A percentile compares a stretch with the other conserved stretches of the same genome.
These are phyloP conservation scores for Arctium lappa DNA, from an alignment of 129 eudicot species.

Conservation along the genomic window DNA sequence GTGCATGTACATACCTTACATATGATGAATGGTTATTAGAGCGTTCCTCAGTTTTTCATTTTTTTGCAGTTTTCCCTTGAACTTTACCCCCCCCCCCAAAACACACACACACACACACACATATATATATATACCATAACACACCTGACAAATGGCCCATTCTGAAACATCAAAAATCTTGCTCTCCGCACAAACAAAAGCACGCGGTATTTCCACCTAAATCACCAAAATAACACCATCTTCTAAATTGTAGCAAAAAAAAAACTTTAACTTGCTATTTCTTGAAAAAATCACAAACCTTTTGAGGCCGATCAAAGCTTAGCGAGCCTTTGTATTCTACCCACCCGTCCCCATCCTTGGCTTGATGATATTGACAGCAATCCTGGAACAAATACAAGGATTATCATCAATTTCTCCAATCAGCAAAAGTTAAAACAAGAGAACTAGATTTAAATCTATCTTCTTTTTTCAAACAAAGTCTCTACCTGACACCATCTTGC, in stretches of 20 bases:
- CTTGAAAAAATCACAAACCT: constrained; percentile 42
- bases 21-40: not conserved
- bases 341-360: constrained; percentile 99
- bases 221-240: constrained; percentile 11
- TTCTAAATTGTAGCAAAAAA: not conserved
- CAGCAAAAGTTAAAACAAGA: not conserved
- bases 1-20: not conserved
- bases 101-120: not conserved
- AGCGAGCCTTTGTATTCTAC: constrained; percentile 93
- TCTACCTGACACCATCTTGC: constrained; percentile 99
- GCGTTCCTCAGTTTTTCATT: not conserved
- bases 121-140: constrained; percentile 3
- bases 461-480: not conserved
- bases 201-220: constrained; percentile 93
- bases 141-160: constrained; percentile 99
- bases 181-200: constrained; percentile 97
- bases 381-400: constrained; percentile 49
- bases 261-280: not conserved
- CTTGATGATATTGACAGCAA: constrained; percentile 97
- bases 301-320: constrained; percentile 75
- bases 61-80: not conserved
- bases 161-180: constrained; percentile 97
- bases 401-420: not conserved
- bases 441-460: not conserved
- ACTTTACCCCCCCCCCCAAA: not conserved